Evolutionary conservation across 495 filamentous ascomycete genomes (phyloP), one percentile per base, ranked within the genome.

Genomic region (Trichoderma orchidacearum): DNA sequence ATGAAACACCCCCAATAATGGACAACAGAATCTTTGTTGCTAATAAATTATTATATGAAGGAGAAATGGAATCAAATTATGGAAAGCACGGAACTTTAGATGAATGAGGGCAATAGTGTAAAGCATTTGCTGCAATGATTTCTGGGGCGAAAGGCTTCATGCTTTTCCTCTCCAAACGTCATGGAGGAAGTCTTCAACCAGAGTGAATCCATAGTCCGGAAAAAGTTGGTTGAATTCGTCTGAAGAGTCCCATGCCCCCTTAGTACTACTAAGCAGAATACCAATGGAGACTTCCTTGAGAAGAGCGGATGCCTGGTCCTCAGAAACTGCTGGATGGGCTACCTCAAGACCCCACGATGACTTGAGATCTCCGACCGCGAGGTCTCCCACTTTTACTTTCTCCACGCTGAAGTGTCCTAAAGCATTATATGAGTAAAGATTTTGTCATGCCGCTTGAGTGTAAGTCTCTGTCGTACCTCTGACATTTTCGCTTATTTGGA

Each of bases 151-250:
- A n/a, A n/a, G n/a, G n/a, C n/a, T n/a, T 36, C 12, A 36, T 36
- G 13, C 34, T 13, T 25, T 27, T 5, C 21, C 41, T 9, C 3
- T 48, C 80, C 80, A 83, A 0, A 63, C 67, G 51, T 72, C 58
- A 0, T 60, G 54, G 18, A 83, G 59, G 52, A 82, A 83, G 0
- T 72, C 69, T 59, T 78, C 73, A 5, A 67, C 58, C 21, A 61
- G 13, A 15, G 69, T 74, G 55, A 82, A 78, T 62, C 76, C 57
- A 55, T 75, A 79, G 17, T 79, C 73, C 0, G 79, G 76, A 25
- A 83, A 60, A 23, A 82, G 55, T 25, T 64, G 63, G 60, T 83
- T 84, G 64, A 68, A 77, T 59, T 75, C 77, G 54, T 80, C 74
- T 21, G 73, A 77, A 0, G 75, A 68, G 50, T 64, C 59, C 61